Evolutionary conservation across 768 basidiomycete species (phyloP).

Genomic region (Boletellus sp.): DNA sequence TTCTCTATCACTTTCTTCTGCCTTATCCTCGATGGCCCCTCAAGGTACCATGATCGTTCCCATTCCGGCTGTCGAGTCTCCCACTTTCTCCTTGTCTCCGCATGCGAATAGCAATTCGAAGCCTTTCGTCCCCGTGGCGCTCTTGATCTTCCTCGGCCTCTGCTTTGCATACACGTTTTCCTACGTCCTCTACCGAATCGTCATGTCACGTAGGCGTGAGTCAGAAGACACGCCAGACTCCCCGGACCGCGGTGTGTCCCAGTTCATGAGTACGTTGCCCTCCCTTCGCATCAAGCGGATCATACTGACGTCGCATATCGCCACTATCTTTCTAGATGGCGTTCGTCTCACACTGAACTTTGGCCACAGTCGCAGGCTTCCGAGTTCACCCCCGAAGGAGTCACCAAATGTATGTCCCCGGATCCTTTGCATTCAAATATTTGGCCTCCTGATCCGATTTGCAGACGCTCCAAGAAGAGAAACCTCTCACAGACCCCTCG

Average conservation of each 20-base stretch:
- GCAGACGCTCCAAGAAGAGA: slow-evolving; percentile 19
- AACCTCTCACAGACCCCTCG: slow-evolving; percentile 10
- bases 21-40: slow-evolving; percentile 21
- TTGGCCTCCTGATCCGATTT: background rate
- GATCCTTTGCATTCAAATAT: background rate
- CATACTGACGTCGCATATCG: background rate
- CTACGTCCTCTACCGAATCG: slow-evolving; percentile 27
- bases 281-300: background rate
- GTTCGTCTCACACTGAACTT: slow-evolving; percentile 25
- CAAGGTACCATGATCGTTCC: slow-evolving; percentile 12
- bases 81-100: slow-evolving; percentile 3
- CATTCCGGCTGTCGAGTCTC: background rate
- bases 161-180: slow-evolving; percentile 25
- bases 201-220: slow-evolving; percentile 15
- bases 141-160: slow-evolving; percentile 24
- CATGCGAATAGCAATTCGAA: background rate
- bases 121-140: slow-evolving; percentile 15
- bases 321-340: slow-evolving; percentile 13
- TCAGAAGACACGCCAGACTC: slow-evolving; percentile 14
- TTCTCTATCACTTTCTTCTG: slow-evolving; percentile 9
- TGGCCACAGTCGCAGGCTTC: slow-evolving; percentile 3
- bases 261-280: slow-evolving; percentile 26
- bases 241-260: slow-evolving; percentile 23
- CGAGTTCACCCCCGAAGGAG: background rate
- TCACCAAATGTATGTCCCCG: slow-evolving; percentile 14